These are phyloP conservation scores for Clausena lansium DNA, from an alignment of 345 rosid species.

Conservation along the genomic window DNA sequence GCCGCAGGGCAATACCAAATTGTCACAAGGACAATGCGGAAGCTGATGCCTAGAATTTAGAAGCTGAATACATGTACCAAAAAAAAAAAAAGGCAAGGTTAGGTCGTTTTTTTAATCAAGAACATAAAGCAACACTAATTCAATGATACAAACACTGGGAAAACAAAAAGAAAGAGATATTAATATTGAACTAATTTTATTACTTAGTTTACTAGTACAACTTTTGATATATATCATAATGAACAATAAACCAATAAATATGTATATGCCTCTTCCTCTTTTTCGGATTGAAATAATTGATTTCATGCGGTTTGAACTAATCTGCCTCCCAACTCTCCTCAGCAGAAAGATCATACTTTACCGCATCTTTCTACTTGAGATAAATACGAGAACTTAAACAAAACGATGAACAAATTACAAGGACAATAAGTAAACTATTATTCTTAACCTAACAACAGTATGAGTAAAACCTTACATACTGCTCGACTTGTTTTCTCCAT, in stretches of 20 bases:
- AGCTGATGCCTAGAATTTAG: neutral
- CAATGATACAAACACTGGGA: neutral
- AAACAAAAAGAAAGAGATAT: neutral
- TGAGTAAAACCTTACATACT: slow-evolving; percentile 26
- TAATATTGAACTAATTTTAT: neutral
- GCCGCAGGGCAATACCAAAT: too few relatives aligned
- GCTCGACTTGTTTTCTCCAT: slow-evolving; percentile 22
- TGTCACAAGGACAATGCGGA: neutral
- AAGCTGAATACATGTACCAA: neutral
- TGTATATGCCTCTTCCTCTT: neutral
- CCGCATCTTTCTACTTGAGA: neutral
- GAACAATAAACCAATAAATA: slow-evolving; percentile 14
- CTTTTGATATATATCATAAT: slow-evolving; percentile 18
- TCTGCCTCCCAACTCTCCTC: slow-evolving; percentile 1
- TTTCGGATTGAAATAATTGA: slow-evolving; percentile 12
- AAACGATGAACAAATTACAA: neutral
- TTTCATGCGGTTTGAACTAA: slow-evolving; percentile 9
- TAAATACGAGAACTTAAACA: neutral
- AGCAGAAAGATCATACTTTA: neutral
- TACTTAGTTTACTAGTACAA: slow-evolving; percentile 11
- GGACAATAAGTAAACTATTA: slow-evolving; percentile 7
- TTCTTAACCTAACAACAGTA: slow-evolving; percentile 14
- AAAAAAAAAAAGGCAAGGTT: too few relatives aligned
- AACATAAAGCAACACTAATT: neutral
- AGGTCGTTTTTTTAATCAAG: too few relatives aligned